These are phyloP conservation scores for Trichoderma sp. DNA, from an alignment of 2,329 filamentous ascomycete genomes.

Conservation along the genomic window DNA sequence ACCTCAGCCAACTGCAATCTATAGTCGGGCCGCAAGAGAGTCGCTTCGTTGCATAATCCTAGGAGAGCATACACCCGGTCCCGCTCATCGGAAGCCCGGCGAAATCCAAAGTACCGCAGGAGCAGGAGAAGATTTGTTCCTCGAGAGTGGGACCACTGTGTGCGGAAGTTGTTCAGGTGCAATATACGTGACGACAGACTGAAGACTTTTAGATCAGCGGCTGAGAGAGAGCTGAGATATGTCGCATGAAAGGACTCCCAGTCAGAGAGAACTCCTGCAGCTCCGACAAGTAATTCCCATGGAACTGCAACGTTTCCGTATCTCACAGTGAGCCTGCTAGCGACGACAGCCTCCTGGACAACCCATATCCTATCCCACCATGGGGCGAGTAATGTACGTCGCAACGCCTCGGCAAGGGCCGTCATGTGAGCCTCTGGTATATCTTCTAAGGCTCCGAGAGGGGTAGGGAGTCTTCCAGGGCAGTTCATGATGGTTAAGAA, in stretches of 20 bases:
- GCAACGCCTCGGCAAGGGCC: not conserved
- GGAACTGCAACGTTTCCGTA: not conserved
- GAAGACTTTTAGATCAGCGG: not conserved
- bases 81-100: not conserved
- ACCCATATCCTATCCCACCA: conserved; percentile 13
- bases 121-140: not conserved
- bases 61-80: conserved; percentile 1
- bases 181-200: not conserved
- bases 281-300: not conserved
- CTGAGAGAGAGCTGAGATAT: not conserved
- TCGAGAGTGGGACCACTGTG: not conserved
- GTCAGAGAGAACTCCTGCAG: not conserved
- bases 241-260: not conserved
- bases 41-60: not conserved
- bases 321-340: not conserved
- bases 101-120: not conserved
- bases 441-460: not conserved
- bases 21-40: not conserved
- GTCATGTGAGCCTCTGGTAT: not conserved
- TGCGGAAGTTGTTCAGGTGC: not conserved
- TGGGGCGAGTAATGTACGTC: not conserved
- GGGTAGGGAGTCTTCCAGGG: accelerated
- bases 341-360: conserved; percentile 1
- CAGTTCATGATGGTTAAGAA: not conserved
- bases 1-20: not conserved